A percentile compares a stretch with the other conserved stretches of the same genome.
phyloP scores from a whole-genome alignment of 2,329 filamentous ascomycete genomes.

The Aspergillus sclerotialis region DNA sequence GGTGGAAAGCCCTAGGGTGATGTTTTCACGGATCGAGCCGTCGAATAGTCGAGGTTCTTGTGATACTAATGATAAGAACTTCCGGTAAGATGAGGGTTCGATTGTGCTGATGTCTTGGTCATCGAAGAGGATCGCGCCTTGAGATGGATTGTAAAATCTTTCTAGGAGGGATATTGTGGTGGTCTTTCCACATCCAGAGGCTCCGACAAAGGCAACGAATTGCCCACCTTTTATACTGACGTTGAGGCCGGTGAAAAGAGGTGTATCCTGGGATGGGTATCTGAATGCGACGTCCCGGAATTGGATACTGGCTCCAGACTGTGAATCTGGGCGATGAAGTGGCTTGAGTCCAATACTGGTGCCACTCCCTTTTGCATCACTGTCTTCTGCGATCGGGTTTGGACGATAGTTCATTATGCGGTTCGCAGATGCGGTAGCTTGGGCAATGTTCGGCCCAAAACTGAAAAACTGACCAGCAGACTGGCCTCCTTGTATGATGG shows the following conservation, averaged over 20 bases:
- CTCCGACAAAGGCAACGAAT: constrained; percentile 42
- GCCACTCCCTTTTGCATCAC: neutral
- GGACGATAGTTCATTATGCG: constrained; percentile 27
- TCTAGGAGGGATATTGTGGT: constrained; percentile 42
- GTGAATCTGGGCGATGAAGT: too few species aligned
- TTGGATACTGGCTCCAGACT: constrained; percentile 22
- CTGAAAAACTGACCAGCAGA: constrained; percentile 60
- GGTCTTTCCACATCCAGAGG: constrained; percentile 43
- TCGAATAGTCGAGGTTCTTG: constrained; percentile 42
- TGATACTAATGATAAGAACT: constrained; percentile 26
- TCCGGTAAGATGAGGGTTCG: constrained; percentile 22
- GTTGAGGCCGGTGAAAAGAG: constrained; percentile 24
- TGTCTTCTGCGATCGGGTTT: constrained; percentile 1
- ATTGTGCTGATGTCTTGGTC: constrained; percentile 11
- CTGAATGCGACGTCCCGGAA: constrained; percentile 29
- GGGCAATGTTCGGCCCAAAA: constrained; percentile 52
- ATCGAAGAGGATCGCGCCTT: constrained; percentile 33
- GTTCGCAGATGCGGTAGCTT: constrained; percentile 31
- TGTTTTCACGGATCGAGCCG: constrained; percentile 42
- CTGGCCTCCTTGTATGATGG: constrained; percentile 61
- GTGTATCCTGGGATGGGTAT: constrained; percentile 25
- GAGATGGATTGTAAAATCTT: constrained; percentile 39
- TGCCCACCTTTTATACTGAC: constrained; percentile 32
- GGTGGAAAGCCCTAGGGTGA: constrained; percentile 39
- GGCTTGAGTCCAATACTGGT: too few species aligned